Evolutionary conservation across 2,329 filamentous ascomycete genomes (phyloP).

Genomic region (Scedosporium dehoogii): DNA sequence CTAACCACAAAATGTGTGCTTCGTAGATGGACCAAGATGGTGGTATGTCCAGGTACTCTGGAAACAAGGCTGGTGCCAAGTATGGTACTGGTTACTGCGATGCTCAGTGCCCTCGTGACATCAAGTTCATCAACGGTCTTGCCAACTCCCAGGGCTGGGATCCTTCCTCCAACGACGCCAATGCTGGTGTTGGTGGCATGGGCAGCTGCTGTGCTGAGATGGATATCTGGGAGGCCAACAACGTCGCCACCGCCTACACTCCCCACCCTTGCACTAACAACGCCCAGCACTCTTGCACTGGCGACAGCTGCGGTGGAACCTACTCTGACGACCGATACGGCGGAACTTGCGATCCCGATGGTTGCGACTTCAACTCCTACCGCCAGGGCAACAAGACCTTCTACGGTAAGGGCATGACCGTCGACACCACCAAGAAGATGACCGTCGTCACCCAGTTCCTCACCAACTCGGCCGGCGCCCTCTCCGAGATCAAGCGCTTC

Average conservation of each 20-base stretch:
- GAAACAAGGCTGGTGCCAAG: conserved; percentile 44
- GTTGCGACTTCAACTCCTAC: conserved; percentile 62
- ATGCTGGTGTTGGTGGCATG: conserved; percentile 39
- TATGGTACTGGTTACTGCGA: conserved; percentile 51
- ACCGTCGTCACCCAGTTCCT: conserved; percentile 60
- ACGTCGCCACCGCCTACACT: conserved; percentile 52
- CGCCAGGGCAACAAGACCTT: conserved; percentile 54
- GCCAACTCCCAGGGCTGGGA: conserved; percentile 44
- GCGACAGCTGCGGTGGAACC: conserved; percentile 41
- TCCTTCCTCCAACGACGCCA: conserved; percentile 40
- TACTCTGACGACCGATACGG: conserved; percentile 44
- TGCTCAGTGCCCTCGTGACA: conserved; percentile 40
- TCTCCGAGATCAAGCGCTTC: conserved; percentile 52
- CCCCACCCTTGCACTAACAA: conserved; percentile 51
- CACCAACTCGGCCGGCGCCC: conserved; percentile 34
- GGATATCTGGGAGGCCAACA: conserved; percentile 58
- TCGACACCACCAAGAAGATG: conserved; percentile 50
- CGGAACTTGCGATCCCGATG: conserved; percentile 57
- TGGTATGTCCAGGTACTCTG: conserved; percentile 36
- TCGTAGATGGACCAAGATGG: conserved; percentile 49
- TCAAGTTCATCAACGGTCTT: conserved; percentile 49
- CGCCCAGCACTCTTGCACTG: conserved; percentile 39
- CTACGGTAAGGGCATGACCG: conserved; percentile 45
- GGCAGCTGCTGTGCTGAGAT: conserved; percentile 56
- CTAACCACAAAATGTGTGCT: neutral